Base-by-base conservation (phyloP, 2,329 filamentous ascomycete species). In the Ophiostoma populinum region DNA sequence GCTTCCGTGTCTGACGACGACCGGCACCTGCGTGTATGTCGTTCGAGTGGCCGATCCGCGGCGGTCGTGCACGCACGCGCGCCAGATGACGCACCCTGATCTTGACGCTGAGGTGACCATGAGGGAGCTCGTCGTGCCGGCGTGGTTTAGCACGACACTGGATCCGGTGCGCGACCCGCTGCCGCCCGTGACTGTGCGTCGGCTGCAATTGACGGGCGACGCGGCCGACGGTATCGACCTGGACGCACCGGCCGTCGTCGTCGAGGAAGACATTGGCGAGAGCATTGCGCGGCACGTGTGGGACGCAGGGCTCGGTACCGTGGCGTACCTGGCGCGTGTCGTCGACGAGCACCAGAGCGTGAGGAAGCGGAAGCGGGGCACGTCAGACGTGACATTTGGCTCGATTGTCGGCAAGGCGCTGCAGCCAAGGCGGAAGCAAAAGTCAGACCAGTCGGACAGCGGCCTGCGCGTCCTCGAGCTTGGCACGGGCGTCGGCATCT, bases 251-350 rank as follows among this genome's bases (percentile, higher is more conserved):
- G 34, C 28, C 3, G 40, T 68, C 7, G 54, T 60, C 19, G 50
- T 71, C 5, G 61, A 66, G 35, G 69, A 73, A 40, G 65, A 70
- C 35, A 60, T 72, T 8, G 67, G 66, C 11, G 67, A 72, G 50
- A 70, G 65, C 45, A 71, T 73, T 36, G 67, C 67, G 1, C 59
- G 67, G 3, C 67, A 72, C 40, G 55, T 72, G 6, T 73, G 68
- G 68, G 68, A 73, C 35, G 67, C 59, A 1, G 68, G 68, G 1
- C 51, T 71, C 8, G 53, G 65, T 6, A 58, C 61, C 1, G 51
- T 58, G 2, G 55, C 54, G 2, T 45, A 56, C 9, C 32, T 63
- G 9, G 51, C 10, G 30, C 50, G 3, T 49, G 46, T 35, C 31
- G 30, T 7, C 13, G 30, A 15, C 19, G 13, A 32, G 12, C 11